Evolutionary conservation across 1,284 basidiomycete genomes (phyloP), one percentile per base, ranked within the genome.

Genomic region (Malassezia brasiliensis): DNA sequence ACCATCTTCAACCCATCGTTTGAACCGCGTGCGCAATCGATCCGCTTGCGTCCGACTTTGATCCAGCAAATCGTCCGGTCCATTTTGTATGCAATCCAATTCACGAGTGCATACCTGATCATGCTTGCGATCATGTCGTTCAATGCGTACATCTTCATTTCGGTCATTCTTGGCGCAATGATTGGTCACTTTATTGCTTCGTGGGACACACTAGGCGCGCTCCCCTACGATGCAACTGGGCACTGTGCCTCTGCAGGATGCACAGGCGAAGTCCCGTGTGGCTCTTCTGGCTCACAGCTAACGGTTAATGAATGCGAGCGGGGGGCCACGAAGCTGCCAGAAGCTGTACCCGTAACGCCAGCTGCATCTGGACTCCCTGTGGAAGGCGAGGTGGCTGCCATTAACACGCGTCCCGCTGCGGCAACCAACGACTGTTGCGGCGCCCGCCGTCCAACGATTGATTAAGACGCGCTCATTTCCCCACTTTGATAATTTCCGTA

Each of bases 91-190:
- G 67, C 62, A 14, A 50, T 65, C 11, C 63, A 63, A 19, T 69
- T 71, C 45, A 64, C 64, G 6, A 62, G 66, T 17, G 68, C 67
- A 52, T 71, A 71, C 53, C 46, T 71, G 35, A 46, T 71, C 50
- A 71, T 71, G 68, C 53, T 71, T 30, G 65, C 69, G 39, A 61
- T 63, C 20, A 71, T 71, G 68, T 63, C 66, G 14, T 71, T 61
- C 59, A 71, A 71, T 60, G 68, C 67, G 36, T 71, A 65, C 64
- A 61, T 71, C 45, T 56, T 71, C 44, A 49, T 71, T 11, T 63
- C 63, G 10, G 66, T 71, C n/a, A 56, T 71, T 3, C 54, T 68
- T 12, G 68, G 68, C 25, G 62, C 64, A 10, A 59, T 68, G 46
- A 51, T 71, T 28, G 68, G 67, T 14, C 61, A 71, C 61, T 69